These are phyloP conservation scores for Vanderwaltozyma polyspora DNA, from an alignment of 805 yeast genomes.

Conservation along the genomic window DNA sequence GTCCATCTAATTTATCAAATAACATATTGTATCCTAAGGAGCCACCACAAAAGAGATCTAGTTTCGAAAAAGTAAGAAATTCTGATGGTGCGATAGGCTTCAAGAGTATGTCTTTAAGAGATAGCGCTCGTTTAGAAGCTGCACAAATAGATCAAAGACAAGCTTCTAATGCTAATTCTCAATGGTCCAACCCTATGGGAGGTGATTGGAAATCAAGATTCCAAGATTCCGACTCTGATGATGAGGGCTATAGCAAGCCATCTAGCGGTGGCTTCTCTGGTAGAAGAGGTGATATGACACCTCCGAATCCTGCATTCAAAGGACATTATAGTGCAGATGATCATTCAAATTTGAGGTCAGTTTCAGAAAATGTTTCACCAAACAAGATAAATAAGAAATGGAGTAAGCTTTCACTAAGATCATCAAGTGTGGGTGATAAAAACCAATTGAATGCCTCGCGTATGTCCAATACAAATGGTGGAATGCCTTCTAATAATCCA, in stretches of 20 bases:
- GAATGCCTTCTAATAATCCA: conserved; percentile 1
- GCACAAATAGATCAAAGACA: conserved; percentile 2
- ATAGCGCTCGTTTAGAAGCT: conserved; percentile 10
- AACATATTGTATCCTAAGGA: conserved; percentile 28
- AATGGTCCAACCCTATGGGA: conserved; percentile 1
- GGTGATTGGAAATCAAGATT: conserved; percentile 35
- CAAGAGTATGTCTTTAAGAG: conserved; percentile 29
- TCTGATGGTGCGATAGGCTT: conserved; percentile 27
- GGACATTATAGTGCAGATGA: conserved; percentile 1
- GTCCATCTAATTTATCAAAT: neutral
- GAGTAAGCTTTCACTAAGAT: conserved; percentile 15
- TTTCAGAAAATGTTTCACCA: conserved; percentile 8
- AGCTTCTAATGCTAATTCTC: neutral
- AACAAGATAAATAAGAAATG: conserved; percentile 11
- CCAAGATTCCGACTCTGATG: conserved; percentile 54
- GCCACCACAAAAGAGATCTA: conserved; percentile 36
- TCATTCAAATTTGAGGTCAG: too few species aligned
- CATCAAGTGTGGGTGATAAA: conserved; percentile 13
- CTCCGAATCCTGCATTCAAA: conserved; percentile 7
- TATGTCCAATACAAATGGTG: neutral
- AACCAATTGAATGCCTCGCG: neutral
- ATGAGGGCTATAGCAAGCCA: conserved; percentile 15
- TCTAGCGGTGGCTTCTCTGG: neutral
- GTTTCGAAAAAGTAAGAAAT: conserved; percentile 42
- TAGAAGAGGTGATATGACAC: conserved; percentile 2